Base-by-base conservation (phyloP, 2,329 filamentous ascomycete species). In the Sporothrix luriei region DNA sequence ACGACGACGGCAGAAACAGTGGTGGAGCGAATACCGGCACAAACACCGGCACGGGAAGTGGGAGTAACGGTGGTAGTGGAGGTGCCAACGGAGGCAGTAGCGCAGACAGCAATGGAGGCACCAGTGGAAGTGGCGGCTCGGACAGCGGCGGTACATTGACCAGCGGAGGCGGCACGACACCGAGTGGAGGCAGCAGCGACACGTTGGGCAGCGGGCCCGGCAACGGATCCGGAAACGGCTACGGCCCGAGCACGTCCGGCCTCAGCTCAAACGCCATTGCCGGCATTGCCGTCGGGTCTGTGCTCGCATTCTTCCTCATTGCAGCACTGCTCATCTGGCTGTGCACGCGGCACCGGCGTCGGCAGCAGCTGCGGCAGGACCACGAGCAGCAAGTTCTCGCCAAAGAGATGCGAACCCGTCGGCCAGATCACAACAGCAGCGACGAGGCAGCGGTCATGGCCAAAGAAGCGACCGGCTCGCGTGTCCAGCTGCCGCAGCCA, bases 271-370 rank as follows among this genome's bases (percentile, higher is more conserved):
- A 43, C 3, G 62, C 61, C 24, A 71, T 69, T 64, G 67, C 62
- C 1, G 70, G 70, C 38, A 69, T 71, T 11, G 54, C 67, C 19
- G 62, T 69, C 19, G 67, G 70, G 11, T 66, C 70, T 0, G 61
- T 68, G 1, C 9, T 67, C 11, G 62, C 38, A 19, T 9, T 69
- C 2, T 48, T 66, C 7, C 1, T 64, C n/a, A 7, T 64, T 4
- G 33, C 29, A 3, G 70, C 57, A 2, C 19, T 69, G 11, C 13
- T 67, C 3, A 26, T 55, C 5, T 67, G 66, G 70, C 59, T 71
- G 7, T 69, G 61, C 26, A n/a, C 48, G 9, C 46, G 69, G 9
- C 40, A 43, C 7, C 21, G 59, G 4, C 65, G 48, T 19, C 46
- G 21, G 3, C 62, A 46, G 40, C 55, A 33, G 9, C 38, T 43